Evolutionary conservation across 345 rosid genomes (phyloP).

Genomic region (Dipteronia dyeriana): DNA sequence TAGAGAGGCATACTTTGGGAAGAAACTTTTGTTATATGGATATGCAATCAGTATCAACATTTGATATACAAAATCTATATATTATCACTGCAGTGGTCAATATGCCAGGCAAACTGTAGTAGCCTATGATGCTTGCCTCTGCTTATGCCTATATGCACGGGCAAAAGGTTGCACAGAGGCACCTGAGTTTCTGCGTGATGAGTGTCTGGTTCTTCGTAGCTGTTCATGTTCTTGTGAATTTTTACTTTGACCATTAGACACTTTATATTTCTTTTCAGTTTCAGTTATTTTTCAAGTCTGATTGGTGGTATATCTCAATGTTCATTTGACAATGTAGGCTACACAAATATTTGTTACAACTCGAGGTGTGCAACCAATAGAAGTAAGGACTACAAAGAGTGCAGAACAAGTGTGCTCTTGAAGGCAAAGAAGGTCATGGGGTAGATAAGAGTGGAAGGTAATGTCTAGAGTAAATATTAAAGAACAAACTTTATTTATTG

Average conservation of each 20-base stretch:
- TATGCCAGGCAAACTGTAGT: no score
- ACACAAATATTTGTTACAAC: conserved; percentile 87
- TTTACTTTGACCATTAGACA: conserved; percentile 4
- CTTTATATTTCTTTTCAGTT: neutral
- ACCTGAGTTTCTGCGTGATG: no score
- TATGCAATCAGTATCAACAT: no score
- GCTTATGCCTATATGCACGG: no score
- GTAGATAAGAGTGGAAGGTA: conserved; percentile 90
- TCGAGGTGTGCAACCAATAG: conserved; percentile 53
- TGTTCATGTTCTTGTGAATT: conserved; percentile 18
- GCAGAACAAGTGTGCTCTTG: conserved; percentile 45
- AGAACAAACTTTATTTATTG: neutral
- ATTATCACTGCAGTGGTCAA: no score
- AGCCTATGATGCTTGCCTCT: no score
- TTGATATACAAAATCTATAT: no score
- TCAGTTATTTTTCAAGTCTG: conserved; percentile 9
- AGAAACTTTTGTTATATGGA: no score
- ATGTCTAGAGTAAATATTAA: conserved; percentile 8
- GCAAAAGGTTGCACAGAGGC: no score
- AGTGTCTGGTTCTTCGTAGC: no score
- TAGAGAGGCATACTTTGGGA: no score
- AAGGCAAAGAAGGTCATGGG: conserved; percentile 68
- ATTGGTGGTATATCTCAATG: conserved; percentile 1
- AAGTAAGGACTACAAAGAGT: conserved; percentile 41
- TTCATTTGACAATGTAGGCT: conserved; percentile 41